phyloP scores from a whole-genome alignment of 805 yeast species.

The Lachancea dasiensis region DNA sequence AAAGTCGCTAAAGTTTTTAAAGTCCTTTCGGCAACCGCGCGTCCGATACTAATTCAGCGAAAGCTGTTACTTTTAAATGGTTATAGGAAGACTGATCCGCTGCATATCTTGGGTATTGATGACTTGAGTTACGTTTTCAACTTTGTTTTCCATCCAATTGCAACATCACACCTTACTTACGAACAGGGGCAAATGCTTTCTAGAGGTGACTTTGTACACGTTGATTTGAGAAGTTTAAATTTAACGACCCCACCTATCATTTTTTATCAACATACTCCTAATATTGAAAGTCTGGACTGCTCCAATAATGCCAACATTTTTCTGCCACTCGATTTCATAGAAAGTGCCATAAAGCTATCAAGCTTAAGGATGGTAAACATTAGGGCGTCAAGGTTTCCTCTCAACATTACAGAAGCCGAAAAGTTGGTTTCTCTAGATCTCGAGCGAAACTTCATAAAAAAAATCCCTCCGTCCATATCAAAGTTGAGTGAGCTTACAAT shows the following conservation, averaged over 20 bases:
- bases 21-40: slow-evolving; percentile 63
- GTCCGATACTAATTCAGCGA: slow-evolving; percentile 72
- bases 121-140: slow-evolving; percentile 79
- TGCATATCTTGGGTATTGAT: slow-evolving; percentile 74
- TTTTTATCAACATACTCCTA: slow-evolving; percentile 72
- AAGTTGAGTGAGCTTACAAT: slow-evolving; percentile 48
- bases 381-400: slow-evolving; percentile 70
- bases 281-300: slow-evolving; percentile 74
- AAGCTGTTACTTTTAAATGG: slow-evolving; percentile 71
- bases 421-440: slow-evolving; percentile 62
- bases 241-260: slow-evolving; percentile 80
- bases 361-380: slow-evolving; percentile 64
- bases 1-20: slow-evolving; percentile 73
- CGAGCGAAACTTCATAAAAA: slow-evolving; percentile 70
- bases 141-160: slow-evolving; percentile 62
- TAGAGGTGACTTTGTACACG: slow-evolving; percentile 57
- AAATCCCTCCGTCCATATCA: slow-evolving; percentile 52
- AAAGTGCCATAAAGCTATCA: slow-evolving; percentile 64
- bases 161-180: slow-evolving; percentile 53
- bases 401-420: slow-evolving; percentile 62
- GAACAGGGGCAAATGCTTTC: slow-evolving; percentile 64
- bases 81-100: slow-evolving; percentile 66
- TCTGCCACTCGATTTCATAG: slow-evolving; percentile 80
- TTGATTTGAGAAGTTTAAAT: slow-evolving; percentile 64
- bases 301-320: slow-evolving; percentile 82